phyloP scores from a whole-genome alignment of 495 filamentous ascomycete species.

The Penicillium mononematosum region DNA sequence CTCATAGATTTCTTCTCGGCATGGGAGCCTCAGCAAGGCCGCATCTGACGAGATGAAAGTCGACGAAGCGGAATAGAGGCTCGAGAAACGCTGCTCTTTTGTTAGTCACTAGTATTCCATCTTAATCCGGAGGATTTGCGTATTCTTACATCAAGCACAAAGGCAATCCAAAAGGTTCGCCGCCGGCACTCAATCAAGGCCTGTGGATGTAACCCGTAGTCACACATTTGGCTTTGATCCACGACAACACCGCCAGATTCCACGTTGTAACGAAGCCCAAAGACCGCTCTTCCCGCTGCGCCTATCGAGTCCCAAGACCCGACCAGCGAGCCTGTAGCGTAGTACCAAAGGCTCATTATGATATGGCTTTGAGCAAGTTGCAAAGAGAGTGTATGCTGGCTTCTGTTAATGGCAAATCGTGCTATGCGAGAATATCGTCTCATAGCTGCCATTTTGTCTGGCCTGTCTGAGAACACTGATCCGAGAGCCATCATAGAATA shows the following conservation, averaged over 20 bases:
- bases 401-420: conserved; percentile 54
- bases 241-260: conserved; percentile 55
- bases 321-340: conserved; percentile 51
- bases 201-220: conserved; percentile 56
- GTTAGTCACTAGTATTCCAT: conserved; percentile 2
- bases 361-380: conserved; percentile 63
- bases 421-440: conserved; percentile 56
- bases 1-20: conserved; percentile 57
- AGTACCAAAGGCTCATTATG: conserved; percentile 63
- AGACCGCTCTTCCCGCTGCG: conserved; percentile 56
- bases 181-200: conserved; percentile 64
- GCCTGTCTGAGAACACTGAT: conserved; percentile 55
- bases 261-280: conserved; percentile 57
- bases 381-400: conserved; percentile 50
- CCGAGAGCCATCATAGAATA: conserved; percentile 63
- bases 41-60: conserved; percentile 50
- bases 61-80: conserved; percentile 50
- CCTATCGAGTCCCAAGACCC: conserved; percentile 61
- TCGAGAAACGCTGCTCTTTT: conserved; percentile 50
- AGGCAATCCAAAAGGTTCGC: conserved; percentile 66
- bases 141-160: conserved; percentile 57
- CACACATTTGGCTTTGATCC: conserved; percentile 42
- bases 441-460: conserved; percentile 45
- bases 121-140: background rate
- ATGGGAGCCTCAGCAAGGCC: conserved; percentile 62